phyloP scores from a whole-genome alignment of 805 yeast genomes.

The Candida bentonensis region DNA sequence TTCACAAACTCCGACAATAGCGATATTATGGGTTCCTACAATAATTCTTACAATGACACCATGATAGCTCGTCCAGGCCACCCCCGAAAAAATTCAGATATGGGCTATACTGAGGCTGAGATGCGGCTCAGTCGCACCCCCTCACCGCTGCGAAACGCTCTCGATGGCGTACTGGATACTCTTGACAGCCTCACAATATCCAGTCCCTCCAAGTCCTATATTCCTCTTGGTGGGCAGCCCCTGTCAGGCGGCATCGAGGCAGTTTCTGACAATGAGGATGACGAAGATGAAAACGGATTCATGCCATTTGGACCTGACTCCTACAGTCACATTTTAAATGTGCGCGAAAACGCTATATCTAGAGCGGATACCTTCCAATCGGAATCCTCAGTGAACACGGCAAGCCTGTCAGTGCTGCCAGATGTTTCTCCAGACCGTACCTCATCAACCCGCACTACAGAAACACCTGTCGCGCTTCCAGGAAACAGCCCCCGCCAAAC shows the following conservation, averaged over 20 bases:
- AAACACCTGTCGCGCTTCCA: neutral
- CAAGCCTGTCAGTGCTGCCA: constrained; percentile 7
- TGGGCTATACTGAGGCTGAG: neutral
- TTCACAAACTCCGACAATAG: neutral
- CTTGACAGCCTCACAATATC: constrained; percentile 14
- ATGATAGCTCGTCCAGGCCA: neutral
- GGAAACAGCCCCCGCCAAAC: neutral
- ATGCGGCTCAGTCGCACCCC: constrained; percentile 13
- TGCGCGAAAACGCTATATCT: constrained; percentile 1
- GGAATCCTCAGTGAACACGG: constrained; percentile 9
- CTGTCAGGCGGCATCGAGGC: neutral
- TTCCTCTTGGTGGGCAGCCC: constrained; percentile 1
- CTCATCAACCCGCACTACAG: neutral
- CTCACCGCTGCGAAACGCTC: constrained; percentile 20
- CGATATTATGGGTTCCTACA: constrained; percentile 1
- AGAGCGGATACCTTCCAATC: constrained; percentile 9
- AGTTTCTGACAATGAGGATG: constrained; percentile 4
- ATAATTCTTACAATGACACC: constrained; percentile 5
- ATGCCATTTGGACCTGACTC: constrained; percentile 11
- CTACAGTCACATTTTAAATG: constrained; percentile 3
- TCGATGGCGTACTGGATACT: constrained; percentile 20
- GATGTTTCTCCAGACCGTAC: neutral
- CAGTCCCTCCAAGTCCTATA: neutral
- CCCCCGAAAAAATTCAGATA: neutral
- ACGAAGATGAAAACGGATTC: constrained; percentile 4